Base-by-base conservation (phyloP, 805 yeast genomes). In the Starmerella gropengiesseri region DNA sequence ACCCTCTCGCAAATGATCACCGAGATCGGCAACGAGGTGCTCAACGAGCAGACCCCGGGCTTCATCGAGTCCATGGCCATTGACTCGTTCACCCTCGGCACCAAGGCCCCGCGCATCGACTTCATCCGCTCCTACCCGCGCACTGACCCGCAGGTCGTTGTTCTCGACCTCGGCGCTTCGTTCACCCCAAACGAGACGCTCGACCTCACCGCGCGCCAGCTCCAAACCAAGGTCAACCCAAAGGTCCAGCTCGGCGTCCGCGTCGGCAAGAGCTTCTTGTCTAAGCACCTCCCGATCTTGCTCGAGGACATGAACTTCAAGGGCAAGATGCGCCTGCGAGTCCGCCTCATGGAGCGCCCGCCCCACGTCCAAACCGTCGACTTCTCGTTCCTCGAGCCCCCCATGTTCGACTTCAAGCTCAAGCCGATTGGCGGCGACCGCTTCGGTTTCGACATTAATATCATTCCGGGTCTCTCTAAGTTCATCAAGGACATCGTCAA, bases 91-190 rank as follows among this genome's bases (percentile, higher is more conserved):
- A 91, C 97, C 7, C 73, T 81, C 14, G 99, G 99, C 49, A 79
- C 95, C 5, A 91, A 91, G 64, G 95, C 99, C 8, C 95, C 95
- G 26, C 74, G 98, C 60, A 71, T 91, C 47, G 96, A 91, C 58
- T 70, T 70, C 49, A 96, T 89, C 16, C 83, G 91, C 59, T 83
- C 96, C 2, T 74, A 86, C 56, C 82, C 79, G 37, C 83, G 89
- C 49, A 89, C 96, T n/a, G 78, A 76, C 23, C 81, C 81, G 48
- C 95, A 89, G 57, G 80, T 91, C 40, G 93, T 89, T 9, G 95
- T 93, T 41, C 91, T 91, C 95, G 98, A 91, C 63, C 89, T 96
- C 96, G 81, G 78, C 31, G 73, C 81, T 33, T 82, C 95, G 1
- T 84, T 87, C 66, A 81, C 84, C 21, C 98, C 99, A n/a, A 85